Evolutionary conservation across 179 eudicot species (phyloP).

Genomic region (Beta corolliflora): DNA sequence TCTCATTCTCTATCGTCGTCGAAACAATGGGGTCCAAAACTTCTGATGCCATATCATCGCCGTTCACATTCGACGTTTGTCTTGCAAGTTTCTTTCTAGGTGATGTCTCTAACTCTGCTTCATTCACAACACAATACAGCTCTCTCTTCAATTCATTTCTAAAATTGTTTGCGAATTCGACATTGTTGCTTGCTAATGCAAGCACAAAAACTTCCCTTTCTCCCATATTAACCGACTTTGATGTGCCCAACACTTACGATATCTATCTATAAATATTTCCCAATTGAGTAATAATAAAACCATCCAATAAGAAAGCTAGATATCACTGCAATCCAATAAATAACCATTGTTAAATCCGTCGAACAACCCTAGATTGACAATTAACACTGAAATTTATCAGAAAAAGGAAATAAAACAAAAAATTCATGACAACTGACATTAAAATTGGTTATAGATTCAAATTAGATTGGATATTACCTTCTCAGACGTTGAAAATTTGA

Average conservation of each 20-base stretch:
- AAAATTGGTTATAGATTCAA: neutral
- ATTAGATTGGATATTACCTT: neutral
- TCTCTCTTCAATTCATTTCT: constrained; percentile 48
- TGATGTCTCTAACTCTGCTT: constrained; percentile 32
- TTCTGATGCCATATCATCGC: constrained; percentile 63
- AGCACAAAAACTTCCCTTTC: constrained; percentile 50
- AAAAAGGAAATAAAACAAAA: neutral
- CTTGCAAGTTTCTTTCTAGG: constrained; percentile 34
- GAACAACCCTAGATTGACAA: neutral
- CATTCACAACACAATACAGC: constrained; percentile 36
- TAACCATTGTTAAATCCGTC: neutral
- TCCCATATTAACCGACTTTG: constrained; percentile 47
- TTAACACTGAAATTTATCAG: too few species aligned
- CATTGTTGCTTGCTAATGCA: constrained; percentile 27
- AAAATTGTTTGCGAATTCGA: constrained; percentile 30
- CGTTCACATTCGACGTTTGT: constrained; percentile 36
- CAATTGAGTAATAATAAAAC: constrained; percentile 17
- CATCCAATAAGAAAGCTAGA: constrained; percentile 21
- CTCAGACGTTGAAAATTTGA: neutral
- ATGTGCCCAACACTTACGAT: constrained; percentile 12
- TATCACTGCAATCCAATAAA: neutral
- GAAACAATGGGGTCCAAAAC: constrained; percentile 63
- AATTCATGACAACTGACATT: neutral
- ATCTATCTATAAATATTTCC: constrained; percentile 18
- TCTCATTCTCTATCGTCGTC: constrained; percentile 40